phyloP scores from a whole-genome alignment of 164 flowering plant genomes.

The Santalum album region DNA sequence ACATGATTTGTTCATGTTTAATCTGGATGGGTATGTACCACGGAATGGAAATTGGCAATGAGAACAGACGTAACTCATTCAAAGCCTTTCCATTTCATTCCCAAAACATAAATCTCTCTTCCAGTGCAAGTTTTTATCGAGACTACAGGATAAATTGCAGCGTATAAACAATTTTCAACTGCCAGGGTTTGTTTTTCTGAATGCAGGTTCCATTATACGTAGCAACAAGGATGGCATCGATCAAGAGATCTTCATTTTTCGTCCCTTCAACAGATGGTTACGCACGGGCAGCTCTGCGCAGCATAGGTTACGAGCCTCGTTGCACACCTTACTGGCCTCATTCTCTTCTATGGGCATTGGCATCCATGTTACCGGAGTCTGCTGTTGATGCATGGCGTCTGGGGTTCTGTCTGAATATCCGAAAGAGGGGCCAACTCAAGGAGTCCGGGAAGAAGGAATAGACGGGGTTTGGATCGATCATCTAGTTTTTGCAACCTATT shows the following conservation, averaged over 20 bases:
- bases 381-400: conserved; percentile 56
- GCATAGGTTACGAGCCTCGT: conserved; percentile 83
- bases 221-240: conserved; percentile 93
- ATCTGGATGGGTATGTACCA: too few species aligned
- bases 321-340: conserved; percentile 99
- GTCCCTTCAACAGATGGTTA: conserved; percentile 84
- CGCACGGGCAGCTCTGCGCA: conserved; percentile 69
- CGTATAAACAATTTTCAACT: too few species aligned
- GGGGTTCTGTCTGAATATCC: conserved; percentile 43
- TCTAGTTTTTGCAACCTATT: neutral
- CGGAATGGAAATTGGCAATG: too few species aligned
- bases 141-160: too few species aligned
- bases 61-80: too few species aligned
- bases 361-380: conserved; percentile 44
- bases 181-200: neutral
- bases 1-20: too few species aligned
- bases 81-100: too few species aligned
- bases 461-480: neutral
- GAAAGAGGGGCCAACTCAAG: conserved; percentile 65
- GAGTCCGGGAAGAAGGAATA: conserved; percentile 46
- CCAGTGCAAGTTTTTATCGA: too few species aligned
- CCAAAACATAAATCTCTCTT: too few species aligned
- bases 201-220: conserved; percentile 81
- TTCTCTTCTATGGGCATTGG: conserved; percentile 53
- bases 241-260: conserved; percentile 66